A percentile compares a stretch with the other conserved stretches of the same genome.
Conservation (phyloP, 208 protist genomes). For the Trichomonas tenax region DNA sequence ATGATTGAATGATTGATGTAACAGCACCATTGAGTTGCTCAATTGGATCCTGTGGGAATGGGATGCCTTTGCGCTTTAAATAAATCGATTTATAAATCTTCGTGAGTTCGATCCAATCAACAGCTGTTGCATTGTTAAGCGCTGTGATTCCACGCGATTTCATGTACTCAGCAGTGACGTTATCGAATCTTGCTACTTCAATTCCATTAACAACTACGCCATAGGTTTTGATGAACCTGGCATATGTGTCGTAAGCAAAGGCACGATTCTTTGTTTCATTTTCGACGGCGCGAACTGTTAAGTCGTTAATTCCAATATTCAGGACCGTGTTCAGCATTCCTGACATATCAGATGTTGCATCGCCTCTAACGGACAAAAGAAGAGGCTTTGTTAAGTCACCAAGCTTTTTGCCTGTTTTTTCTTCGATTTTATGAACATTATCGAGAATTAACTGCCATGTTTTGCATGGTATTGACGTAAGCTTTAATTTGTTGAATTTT, state of each 20-base stretch:
- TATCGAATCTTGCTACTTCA: background rate
- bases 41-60: background rate
- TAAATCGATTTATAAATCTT: background rate
- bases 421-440: background rate
- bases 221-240: background rate
- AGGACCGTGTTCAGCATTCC: background rate
- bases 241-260: background rate
- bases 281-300: background rate
- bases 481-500: background rate
- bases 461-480: background rate
- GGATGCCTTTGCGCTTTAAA: background rate
- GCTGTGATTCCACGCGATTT: background rate
- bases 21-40: background rate
- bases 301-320: background rate
- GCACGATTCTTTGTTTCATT: background rate
- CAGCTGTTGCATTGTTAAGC: background rate
- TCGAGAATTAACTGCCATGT: background rate
- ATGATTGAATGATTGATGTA: background rate
- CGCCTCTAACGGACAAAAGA: background rate
- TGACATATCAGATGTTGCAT: background rate
- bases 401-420: background rate
- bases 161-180: background rate
- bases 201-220: background rate
- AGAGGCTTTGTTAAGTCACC: background rate
- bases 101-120: conserved; percentile 16